Evolutionary conservation across 345 rosid species (phyloP).

Genomic region (Salix caprea): DNA sequence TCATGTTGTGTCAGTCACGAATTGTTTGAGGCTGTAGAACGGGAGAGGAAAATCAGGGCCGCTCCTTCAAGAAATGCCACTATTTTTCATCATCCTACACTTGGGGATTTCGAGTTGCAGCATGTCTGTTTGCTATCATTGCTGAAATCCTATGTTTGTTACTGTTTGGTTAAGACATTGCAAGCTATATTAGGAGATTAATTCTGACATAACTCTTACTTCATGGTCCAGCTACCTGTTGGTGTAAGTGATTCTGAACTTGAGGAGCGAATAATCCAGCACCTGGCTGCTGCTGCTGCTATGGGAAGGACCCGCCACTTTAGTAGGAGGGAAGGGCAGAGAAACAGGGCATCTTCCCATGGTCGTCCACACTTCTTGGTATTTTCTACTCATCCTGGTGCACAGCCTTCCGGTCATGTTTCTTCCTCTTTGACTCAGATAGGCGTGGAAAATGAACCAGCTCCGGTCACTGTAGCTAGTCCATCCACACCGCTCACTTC

Average conservation of each 20-base stretch:
- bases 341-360: slow-evolving; percentile 22
- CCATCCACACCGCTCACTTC: slow-evolving; percentile 15
- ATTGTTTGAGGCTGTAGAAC: slow-evolving; percentile 32
- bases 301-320: slow-evolving; percentile 26
- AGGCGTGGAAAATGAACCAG: slow-evolving; percentile 38
- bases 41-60: slow-evolving; percentile 25
- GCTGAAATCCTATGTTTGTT: not conserved
- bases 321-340: slow-evolving; percentile 26
- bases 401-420: slow-evolving; percentile 29
- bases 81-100: slow-evolving; percentile 25
- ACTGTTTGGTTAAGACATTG: not conserved
- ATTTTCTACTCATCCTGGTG: slow-evolving; percentile 24
- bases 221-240: slow-evolving; percentile 21
- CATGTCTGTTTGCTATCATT: slow-evolving; percentile 17
- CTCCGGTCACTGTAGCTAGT: slow-evolving; percentile 5
- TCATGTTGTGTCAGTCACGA: slow-evolving; percentile 24
- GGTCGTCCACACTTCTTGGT: slow-evolving; percentile 31
- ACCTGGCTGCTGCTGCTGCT: slow-evolving; percentile 46
- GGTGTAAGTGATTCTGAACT: slow-evolving; percentile 27
- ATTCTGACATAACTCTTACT: not conserved
- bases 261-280: slow-evolving; percentile 39
- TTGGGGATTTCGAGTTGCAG: slow-evolving; percentile 30
- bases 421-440: slow-evolving; percentile 28
- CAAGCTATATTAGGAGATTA: not conserved
- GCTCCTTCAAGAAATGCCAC: slow-evolving; percentile 21